Evolutionary conservation across 2,329 filamentous ascomycete genomes (phyloP), one percentile per base, ranked within the genome.

Genomic region (Diplodia corticola): DNA sequence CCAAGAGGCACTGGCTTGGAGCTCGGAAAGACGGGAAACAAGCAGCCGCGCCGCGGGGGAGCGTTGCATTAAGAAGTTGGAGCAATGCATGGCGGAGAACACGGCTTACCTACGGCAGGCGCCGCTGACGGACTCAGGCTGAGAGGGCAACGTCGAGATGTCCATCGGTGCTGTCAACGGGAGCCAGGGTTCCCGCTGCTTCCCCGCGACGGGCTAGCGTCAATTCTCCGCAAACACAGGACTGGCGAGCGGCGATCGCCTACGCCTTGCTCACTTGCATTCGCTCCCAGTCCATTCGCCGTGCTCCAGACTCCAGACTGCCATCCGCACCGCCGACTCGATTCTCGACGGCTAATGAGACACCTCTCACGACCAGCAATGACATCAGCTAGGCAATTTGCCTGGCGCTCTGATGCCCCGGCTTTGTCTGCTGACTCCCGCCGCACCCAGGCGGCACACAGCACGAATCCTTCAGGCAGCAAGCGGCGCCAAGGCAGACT

Each of bases 61-160:
- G n/a, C 24, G 63, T 49, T 28, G 51, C 26, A 57, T 57, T 65
- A 65, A 65, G 51, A 65, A 37, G n/a, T 15, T 48, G 51, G 50
- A 65, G 63, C 63, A 65, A 65, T 54, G 57, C 57, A 61, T 61
- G 57, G 57, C 57, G 40, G 33, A 24, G 24, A 64, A 28, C 24
- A 64, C 63, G 50, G 61, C 63, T 64, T 54, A 53, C 63, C 37
- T 24, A 24, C 63, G 50, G 63, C 37, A 64, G 63, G 63, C 63
- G 63, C 63, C 50, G 63, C 63, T 64, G 63, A 64, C 63, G 53
- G 50, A 44, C 40, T 46, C 48, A 61, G 57, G 40, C 44, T 3
- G 33, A 33, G 30, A 35, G 33, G 33, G 33, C 33, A 35, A 12
- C 10, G 33, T 35, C 2, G 33, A 7, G 33, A 35, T 35, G 33